These are phyloP conservation scores for Heteromeles arbutifolia DNA, from an alignment of 306 rosid genomes.

Conservation along the genomic window DNA sequence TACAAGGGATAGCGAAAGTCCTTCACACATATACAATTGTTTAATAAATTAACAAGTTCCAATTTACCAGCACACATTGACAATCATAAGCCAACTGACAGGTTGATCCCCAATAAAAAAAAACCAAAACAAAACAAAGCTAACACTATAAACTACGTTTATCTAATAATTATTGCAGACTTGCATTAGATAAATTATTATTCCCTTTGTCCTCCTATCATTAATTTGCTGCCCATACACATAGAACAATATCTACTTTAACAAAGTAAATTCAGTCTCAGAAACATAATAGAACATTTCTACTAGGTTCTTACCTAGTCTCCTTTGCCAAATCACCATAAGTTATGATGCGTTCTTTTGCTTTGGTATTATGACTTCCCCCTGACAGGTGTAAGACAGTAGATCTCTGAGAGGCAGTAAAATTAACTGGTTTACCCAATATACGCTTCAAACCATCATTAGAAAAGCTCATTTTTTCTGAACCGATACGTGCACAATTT, in stretches of 20 bases:
- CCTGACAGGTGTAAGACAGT: conserved; percentile 43
- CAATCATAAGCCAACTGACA: neutral
- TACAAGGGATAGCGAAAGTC: neutral
- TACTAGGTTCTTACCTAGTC: conserved; percentile 37
- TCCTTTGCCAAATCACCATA: conserved; percentile 44
- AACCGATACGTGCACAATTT: conserved; percentile 24
- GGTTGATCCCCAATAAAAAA: neutral
- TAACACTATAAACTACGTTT: neutral
- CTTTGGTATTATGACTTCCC: conserved; percentile 51
- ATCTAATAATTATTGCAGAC: neutral
- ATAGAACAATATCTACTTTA: neutral
- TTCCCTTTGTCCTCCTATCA: neutral
- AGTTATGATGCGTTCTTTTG: conserved; percentile 47
- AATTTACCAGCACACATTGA: neutral
- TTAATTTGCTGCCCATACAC: neutral
- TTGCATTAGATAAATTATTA: neutral
- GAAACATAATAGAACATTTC: neutral
- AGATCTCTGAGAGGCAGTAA: conserved; percentile 35
- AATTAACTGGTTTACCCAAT: conserved; percentile 41
- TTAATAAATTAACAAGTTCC: neutral
- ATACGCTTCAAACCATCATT: conserved; percentile 26
- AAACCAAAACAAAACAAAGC: neutral
- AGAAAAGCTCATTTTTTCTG: conserved; percentile 27
- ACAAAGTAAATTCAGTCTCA: neutral
- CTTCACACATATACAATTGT: neutral